phyloP scores from a whole-genome alignment of 495 filamentous ascomycete species.

The Penicillium taxi region DNA sequence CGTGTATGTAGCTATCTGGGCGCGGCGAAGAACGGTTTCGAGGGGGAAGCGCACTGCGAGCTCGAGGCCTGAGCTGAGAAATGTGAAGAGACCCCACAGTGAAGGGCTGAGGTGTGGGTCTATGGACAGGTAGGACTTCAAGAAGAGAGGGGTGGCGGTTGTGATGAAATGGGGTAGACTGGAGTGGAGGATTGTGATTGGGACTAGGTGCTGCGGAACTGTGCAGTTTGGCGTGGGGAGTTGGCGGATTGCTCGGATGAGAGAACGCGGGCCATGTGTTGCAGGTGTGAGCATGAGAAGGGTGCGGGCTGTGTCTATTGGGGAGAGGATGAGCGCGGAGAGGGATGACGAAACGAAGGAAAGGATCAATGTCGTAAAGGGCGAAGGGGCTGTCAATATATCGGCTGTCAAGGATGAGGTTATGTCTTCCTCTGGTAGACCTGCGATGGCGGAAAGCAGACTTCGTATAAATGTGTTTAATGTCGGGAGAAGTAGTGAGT shows the following conservation, averaged over 20 bases:
- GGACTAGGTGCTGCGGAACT: constrained; percentile 59
- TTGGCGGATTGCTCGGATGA: constrained; percentile 62
- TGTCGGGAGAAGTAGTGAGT: constrained; percentile 75
- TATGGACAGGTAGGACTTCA: constrained; percentile 68
- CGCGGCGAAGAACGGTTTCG: constrained; percentile 84
- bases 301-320: constrained; percentile 84
- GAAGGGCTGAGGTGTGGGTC: constrained; percentile 76
- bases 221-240: constrained; percentile 63
- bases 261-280: constrained; percentile 60
- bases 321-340: constrained; percentile 70
- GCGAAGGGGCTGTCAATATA: constrained; percentile 63
- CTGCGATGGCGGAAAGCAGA: constrained; percentile 72
- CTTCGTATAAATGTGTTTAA: constrained; percentile 80
- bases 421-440: constrained; percentile 70
- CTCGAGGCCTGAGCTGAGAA: constrained; percentile 67
- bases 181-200: constrained; percentile 80
- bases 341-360: constrained; percentile 76
- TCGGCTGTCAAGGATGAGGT: constrained; percentile 44
- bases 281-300: constrained; percentile 76
- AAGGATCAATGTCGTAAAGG: constrained; percentile 63
- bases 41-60: constrained; percentile 79
- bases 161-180: constrained; percentile 73
- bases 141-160: constrained; percentile 69
- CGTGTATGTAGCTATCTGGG: constrained; percentile 63
- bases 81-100: constrained; percentile 68